A percentile compares a stretch with the other conserved stretches of the same genome.
phyloP scores from a whole-genome alignment of 2,329 filamentous ascomycete genomes.

The Alternaria atra region DNA sequence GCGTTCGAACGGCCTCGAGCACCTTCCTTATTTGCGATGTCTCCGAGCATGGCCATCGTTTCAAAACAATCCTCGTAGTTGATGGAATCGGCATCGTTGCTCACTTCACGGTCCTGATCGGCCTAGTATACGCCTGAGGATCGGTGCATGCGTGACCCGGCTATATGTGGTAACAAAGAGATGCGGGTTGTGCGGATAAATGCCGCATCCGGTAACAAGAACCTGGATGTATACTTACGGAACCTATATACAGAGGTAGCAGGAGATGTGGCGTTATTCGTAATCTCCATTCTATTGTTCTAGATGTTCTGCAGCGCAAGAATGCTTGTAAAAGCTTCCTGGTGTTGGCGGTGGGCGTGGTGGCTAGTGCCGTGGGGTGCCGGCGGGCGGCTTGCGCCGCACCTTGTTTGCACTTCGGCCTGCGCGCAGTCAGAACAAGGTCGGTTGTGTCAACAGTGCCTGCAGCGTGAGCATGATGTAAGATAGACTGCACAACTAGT shows the following conservation, averaged over 20 bases:
- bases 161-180: background rate
- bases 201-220: background rate
- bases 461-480: background rate
- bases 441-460: background rate
- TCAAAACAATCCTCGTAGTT: background rate
- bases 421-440: background rate
- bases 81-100: background rate
- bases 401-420: background rate
- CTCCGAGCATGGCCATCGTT: background rate
- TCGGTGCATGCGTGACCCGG: background rate
- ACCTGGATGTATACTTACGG: background rate
- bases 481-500: background rate
- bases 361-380: background rate
- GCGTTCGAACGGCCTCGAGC: background rate
- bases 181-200: background rate
- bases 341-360: background rate
- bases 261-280: background rate
- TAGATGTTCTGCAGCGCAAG: background rate
- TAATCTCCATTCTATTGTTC: background rate
- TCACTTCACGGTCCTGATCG: background rate
- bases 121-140: background rate
- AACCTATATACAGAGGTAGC: background rate
- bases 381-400: background rate
- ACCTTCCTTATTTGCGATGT: background rate
- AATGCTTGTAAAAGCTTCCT: constrained; percentile 2